phyloP scores from a whole-genome alignment of 2,329 filamentous ascomycete genomes.

The Colletotrichum cereale region DNA sequence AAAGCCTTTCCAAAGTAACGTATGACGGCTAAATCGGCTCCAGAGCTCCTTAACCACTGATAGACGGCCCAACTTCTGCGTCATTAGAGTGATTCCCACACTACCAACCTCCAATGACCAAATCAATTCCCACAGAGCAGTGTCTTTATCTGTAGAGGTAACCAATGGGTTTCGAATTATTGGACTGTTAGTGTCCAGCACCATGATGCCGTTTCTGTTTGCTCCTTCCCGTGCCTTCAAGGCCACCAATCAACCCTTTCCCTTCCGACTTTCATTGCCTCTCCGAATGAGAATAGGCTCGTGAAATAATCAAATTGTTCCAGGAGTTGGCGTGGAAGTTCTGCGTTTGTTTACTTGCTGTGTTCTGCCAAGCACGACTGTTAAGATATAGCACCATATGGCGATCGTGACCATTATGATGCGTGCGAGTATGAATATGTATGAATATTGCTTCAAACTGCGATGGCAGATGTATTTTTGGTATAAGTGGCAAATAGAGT shows the following conservation, averaged over 20 bases:
- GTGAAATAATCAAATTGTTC: constrained; percentile 50
- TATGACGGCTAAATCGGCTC: constrained; percentile 8
- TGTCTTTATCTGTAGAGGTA: constrained; percentile 51
- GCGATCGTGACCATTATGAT: constrained; percentile 12
- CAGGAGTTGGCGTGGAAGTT: constrained; percentile 45
- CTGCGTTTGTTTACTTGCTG: constrained; percentile 39
- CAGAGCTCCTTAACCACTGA: constrained; percentile 9
- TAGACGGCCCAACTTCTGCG: neutral
- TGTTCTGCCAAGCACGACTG: constrained; percentile 29
- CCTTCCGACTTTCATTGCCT: constrained; percentile 50
- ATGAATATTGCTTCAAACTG: constrained; percentile 52
- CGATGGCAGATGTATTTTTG: neutral
- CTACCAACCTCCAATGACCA: constrained; percentile 46
- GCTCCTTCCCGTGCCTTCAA: constrained; percentile 41
- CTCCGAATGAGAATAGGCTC: constrained; percentile 58
- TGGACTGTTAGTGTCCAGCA: constrained; percentile 56
- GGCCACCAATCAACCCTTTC: constrained; percentile 49
- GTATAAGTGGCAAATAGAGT: neutral
- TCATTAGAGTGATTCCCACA: constrained; percentile 12
- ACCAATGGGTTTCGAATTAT: constrained; percentile 53
- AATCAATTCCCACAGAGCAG: constrained; percentile 52
- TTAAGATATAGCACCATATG: constrained; percentile 26
- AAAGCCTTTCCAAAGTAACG: no score
- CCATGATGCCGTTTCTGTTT: constrained; percentile 53
- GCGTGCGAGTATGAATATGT: constrained; percentile 51